phyloP scores from a whole-genome alignment of 1,139 yeast genomes.

The Ashbya aceris region DNA sequence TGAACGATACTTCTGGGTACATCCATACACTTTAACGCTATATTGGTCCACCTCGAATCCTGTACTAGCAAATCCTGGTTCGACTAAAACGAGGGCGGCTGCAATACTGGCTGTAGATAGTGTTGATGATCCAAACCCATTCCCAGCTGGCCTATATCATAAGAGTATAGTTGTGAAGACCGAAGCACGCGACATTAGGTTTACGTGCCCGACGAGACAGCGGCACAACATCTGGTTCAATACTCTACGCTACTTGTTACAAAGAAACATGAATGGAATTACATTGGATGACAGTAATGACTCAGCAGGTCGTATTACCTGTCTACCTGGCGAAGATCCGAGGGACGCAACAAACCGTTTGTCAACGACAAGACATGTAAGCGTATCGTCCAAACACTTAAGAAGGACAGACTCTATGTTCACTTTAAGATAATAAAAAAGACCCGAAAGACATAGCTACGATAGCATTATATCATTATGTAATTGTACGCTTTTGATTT shows the following conservation, averaged over 20 bases:
- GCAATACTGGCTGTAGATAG: slow-evolving; percentile 75
- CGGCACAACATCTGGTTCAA: slow-evolving; percentile 91
- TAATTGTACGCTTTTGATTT: too few species aligned
- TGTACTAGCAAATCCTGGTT: slow-evolving; percentile 53
- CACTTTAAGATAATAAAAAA: slow-evolving; percentile 1
- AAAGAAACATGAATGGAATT: slow-evolving; percentile 57
- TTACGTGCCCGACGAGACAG: slow-evolving; percentile 81
- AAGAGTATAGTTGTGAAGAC: slow-evolving; percentile 75
- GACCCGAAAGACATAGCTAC: too few species aligned
- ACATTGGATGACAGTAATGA: slow-evolving; percentile 34
- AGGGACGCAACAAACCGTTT: slow-evolving; percentile 12
- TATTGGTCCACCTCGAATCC: slow-evolving; percentile 89
- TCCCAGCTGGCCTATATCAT: slow-evolving; percentile 83
- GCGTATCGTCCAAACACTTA: slow-evolving; percentile 4
- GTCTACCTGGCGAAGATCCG: slow-evolving; percentile 18
- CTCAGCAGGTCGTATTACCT: slow-evolving; percentile 19
- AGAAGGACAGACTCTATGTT: slow-evolving; percentile 2
- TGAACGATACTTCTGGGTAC: slow-evolving; percentile 92
- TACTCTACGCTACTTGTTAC: slow-evolving; percentile 67
- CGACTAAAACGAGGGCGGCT: slow-evolving; percentile 63
- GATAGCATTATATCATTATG: too few species aligned
- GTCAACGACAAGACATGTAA: slow-evolving; percentile 11
- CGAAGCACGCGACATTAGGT: slow-evolving; percentile 55
- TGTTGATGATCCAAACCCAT: slow-evolving; percentile 75
- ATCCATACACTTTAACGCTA: slow-evolving; percentile 83